These are phyloP conservation scores for Pseudogymnoascus sp. DNA, from an alignment of 2,329 filamentous ascomycete genomes.

Conservation along the genomic window DNA sequence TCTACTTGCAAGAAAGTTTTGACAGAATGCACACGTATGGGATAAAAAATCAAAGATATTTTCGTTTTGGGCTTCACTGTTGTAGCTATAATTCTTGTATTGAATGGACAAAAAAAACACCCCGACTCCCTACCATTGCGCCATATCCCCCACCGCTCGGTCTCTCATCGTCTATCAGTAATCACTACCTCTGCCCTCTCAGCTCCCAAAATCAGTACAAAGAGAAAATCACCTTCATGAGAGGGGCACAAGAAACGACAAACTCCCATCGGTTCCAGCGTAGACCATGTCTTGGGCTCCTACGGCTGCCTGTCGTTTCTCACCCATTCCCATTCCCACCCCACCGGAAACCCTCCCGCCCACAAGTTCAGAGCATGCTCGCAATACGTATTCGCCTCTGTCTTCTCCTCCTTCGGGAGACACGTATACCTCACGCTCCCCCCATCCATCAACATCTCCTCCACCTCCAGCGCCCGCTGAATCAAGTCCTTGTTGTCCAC, in stretches of 20 bases:
- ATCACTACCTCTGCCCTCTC: neutral
- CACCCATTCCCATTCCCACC: slow-evolving; percentile 1
- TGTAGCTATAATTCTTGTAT: neutral
- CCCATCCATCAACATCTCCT: neutral
- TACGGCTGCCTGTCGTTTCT: neutral
- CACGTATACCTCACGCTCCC: neutral
- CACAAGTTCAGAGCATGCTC: neutral
- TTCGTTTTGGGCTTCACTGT: neutral
- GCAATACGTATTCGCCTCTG: neutral
- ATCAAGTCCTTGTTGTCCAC: neutral
- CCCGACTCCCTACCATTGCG: neutral
- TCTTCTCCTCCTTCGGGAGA: neutral
- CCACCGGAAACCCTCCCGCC: neutral
- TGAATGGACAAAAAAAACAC: neutral
- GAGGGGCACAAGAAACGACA: neutral
- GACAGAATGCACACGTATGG: neutral
- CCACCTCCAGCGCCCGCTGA: neutral
- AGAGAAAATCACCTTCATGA: neutral
- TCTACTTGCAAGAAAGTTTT: neutral
- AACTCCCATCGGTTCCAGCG: neutral
- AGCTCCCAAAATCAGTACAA: neutral
- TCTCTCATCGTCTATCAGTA: neutral
- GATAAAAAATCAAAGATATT: neutral
- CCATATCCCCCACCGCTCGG: neutral
- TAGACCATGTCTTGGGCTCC: neutral